phyloP scores from a whole-genome alignment of 768 basidiomycete species.

The Antrodiella citrinella region DNA sequence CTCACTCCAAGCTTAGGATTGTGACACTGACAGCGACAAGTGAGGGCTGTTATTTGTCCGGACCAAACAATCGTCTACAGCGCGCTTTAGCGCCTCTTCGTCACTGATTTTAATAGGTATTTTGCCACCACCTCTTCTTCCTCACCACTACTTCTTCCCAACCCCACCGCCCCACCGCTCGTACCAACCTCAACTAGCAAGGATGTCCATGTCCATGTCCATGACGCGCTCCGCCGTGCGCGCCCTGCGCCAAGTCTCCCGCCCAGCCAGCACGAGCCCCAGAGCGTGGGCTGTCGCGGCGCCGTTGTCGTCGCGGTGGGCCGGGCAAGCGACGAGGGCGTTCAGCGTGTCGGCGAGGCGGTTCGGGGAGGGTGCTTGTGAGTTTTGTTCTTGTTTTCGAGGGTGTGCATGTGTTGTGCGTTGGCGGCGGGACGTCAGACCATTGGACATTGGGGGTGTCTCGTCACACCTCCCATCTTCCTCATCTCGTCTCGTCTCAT shows the following conservation, averaged over 20 bases:
- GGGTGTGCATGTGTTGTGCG: not conserved
- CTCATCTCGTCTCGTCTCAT: not conserved
- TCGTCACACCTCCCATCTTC: not conserved
- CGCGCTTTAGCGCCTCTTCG: not conserved
- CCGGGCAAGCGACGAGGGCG: slow-evolving; percentile 29
- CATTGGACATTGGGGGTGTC: too few species aligned
- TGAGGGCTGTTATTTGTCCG: slow-evolving; percentile 9
- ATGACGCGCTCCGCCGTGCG: slow-evolving; percentile 54
- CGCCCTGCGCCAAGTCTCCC: slow-evolving; percentile 47
- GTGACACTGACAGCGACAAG: too few species aligned
- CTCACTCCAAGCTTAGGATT: too few species aligned
- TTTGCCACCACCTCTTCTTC: not conserved
- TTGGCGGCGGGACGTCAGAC: too few species aligned
- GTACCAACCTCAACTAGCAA: not conserved
- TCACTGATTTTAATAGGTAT: not conserved
- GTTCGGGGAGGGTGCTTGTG: slow-evolving; percentile 37
- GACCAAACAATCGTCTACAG: slow-evolving; percentile 7
- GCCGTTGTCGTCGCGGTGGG: too few species aligned
- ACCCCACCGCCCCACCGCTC: slow-evolving; percentile 1
- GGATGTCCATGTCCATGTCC: slow-evolving; percentile 1
- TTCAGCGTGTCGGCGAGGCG: slow-evolving; percentile 33
- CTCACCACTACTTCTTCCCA: not conserved
- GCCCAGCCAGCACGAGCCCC: slow-evolving; percentile 31
- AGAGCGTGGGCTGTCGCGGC: too few species aligned
- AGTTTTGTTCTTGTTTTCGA: slow-evolving; percentile 13